Conservation (phyloP, 1,284 basidiomycete genomes). For the Pascua sp. region DNA sequence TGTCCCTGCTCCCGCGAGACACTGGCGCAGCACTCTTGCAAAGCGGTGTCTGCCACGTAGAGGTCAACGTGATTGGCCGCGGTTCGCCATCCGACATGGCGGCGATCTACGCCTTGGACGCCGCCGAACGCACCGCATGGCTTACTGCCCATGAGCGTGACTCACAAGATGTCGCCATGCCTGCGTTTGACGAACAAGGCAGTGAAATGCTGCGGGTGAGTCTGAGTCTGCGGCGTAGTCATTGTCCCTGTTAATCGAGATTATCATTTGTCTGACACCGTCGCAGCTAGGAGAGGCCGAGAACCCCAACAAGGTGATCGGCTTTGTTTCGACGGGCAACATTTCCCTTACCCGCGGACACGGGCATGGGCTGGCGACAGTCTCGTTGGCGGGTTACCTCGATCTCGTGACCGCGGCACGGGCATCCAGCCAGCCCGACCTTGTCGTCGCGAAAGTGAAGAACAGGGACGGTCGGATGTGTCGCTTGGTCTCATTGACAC, state of each 20-base stretch:
- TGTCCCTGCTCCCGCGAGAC: slow-evolving; percentile 51
- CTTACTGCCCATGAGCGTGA: slow-evolving; percentile 46
- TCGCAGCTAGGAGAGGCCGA: slow-evolving; percentile 54
- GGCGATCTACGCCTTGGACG: slow-evolving; percentile 61
- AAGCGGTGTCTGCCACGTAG: slow-evolving; percentile 63
- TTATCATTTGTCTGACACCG: slow-evolving; percentile 12
- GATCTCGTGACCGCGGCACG: slow-evolving; percentile 52
- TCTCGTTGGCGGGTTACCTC: slow-evolving; percentile 60
- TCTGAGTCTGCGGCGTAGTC: too few relatives aligned
- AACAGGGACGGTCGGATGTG: slow-evolving; percentile 52
- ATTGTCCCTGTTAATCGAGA: slow-evolving; percentile 5
- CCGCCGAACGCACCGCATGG: slow-evolving; percentile 55
- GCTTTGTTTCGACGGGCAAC: slow-evolving; percentile 74
- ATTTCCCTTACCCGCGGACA: slow-evolving; percentile 70
- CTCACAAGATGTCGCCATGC: neutral
- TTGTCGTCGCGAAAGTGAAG: slow-evolving; percentile 50
- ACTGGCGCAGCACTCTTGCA: slow-evolving; percentile 54
- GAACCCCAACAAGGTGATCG: slow-evolving; percentile 56
- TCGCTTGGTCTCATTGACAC: slow-evolving; percentile 44
- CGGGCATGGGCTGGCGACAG: slow-evolving; percentile 68
- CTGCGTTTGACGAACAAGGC: too few relatives aligned
- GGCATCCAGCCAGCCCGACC: slow-evolving; percentile 35
- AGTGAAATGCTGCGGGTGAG: too few relatives aligned
- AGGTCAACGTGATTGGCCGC: slow-evolving; percentile 60
- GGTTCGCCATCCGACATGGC: slow-evolving; percentile 71